These are phyloP conservation scores for Linnemannia schmuckeri DNA, from an alignment of 192 early-diverging fungal genomes.

Conservation along the genomic window DNA sequence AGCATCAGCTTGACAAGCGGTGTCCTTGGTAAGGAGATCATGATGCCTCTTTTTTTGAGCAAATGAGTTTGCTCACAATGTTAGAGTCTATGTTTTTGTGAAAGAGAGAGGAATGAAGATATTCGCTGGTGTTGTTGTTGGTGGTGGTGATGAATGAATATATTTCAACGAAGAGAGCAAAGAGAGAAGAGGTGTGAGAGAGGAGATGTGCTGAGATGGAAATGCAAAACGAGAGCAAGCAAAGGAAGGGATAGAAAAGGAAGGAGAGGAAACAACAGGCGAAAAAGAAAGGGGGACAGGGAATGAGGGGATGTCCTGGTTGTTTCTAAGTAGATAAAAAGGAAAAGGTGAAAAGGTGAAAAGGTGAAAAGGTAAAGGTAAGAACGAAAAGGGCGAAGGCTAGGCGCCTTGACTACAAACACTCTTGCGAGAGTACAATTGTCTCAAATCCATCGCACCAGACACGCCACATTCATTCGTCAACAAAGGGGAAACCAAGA, in stretches of 20 bases:
- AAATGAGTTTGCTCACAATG: background rate
- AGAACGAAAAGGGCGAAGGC: background rate
- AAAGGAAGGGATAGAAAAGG: background rate
- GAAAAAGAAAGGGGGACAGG: background rate
- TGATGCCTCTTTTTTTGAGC: slow-evolving; percentile 2
- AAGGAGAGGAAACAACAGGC: background rate
- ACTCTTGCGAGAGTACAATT: too few relatives aligned
- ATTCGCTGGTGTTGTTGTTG: too few relatives aligned
- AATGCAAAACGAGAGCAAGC: background rate
- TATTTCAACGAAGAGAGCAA: too few relatives aligned
- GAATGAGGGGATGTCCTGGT: background rate
- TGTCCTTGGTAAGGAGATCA: slow-evolving; percentile 43
- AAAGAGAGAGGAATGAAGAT: background rate
- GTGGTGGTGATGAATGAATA: too few relatives aligned
- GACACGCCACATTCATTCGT: too few relatives aligned
- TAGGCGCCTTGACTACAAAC: background rate
- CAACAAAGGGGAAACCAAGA: too few relatives aligned
- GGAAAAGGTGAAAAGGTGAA: background rate
- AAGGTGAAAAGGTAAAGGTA: too few relatives aligned
- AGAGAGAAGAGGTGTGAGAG: background rate
- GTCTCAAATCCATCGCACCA: too few relatives aligned
- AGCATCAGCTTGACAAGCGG: slow-evolving; percentile 38
- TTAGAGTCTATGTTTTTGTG: background rate
- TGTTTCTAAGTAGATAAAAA: background rate
- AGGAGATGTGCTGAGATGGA: background rate